Evolutionary conservation across 106 monocot species (phyloP), one percentile per base, ranked within the genome.

Genomic region (Vanilla planifolia): DNA sequence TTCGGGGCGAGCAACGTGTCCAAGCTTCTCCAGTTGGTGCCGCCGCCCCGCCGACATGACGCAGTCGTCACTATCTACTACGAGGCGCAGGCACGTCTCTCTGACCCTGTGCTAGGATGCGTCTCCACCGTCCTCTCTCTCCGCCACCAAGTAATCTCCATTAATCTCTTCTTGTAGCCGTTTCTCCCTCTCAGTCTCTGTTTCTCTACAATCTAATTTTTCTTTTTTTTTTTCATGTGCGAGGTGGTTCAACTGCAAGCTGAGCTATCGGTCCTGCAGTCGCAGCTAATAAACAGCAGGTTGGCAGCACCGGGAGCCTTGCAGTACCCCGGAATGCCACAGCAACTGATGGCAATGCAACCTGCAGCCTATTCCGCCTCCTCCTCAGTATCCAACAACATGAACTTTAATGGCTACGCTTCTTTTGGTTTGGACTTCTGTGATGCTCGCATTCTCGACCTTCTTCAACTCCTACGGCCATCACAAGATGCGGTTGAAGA

Each of bases 1-100:
- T 94, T 89, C 48, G 89, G 94, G 9, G 85, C 94, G 5, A 86
- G 89, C 73, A 94, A 94, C 55, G 89, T 84, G 9, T 77, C 94
- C 13, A 95, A 90, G 73, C 75, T 86, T 56, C 64, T 89, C 61
- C 27, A 62, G 34, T 63, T 64, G 14, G 66, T 90, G 55, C 80
- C 89, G 3, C 72, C 33, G n/a, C 60, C 27, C 15, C 43, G 68
- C 11, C 58, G 86, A 17, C 55, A 56, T 15, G 86, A 89, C 26
- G 89, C 89, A 1, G 83, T 78, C 1, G 52, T 67, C 2, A 95
- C 89, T 30, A 48, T 89, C 33, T 94, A 75, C 65, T 94, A 89
- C 41, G 93, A 94, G 85, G 93, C 93, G 8, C 93, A 94, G 71
- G 89, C 93, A 8, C 59, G 93, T 30, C 37, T 94, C 43, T 55